Conservation (phyloP, 257 asterid species). For the Solanum raphanifolium region DNA sequence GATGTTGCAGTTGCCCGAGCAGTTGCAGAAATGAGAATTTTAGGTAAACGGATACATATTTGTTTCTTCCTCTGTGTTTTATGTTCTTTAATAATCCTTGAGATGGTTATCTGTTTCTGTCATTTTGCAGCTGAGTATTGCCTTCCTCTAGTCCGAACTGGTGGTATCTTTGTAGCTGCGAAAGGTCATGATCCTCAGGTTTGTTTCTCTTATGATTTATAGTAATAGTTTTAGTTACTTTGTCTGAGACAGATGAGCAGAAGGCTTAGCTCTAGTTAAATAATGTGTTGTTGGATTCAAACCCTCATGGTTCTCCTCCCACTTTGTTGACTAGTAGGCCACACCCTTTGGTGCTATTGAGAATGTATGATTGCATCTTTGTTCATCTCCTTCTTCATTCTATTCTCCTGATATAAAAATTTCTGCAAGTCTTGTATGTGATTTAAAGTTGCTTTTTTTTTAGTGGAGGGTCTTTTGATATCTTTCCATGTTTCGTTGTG, state of each 20-base stretch:
- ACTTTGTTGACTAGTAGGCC: not conserved
- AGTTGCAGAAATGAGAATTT: constrained; percentile 89
- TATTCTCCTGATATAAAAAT: not conserved
- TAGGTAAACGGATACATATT: constrained; percentile 31
- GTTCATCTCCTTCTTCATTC: not conserved
- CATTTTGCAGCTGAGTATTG: constrained; percentile 74
- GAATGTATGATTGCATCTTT: not conserved
- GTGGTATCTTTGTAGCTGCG: constrained; percentile 90
- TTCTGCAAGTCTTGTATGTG: not conserved
- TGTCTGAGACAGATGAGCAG: not conserved
- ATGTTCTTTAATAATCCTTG: not conserved
- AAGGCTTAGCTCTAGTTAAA: not conserved
- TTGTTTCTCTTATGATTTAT: not conserved
- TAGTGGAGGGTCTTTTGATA: not conserved
- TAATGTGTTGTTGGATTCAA: not conserved
- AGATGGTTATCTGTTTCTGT: constrained; percentile 4
- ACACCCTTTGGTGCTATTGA: not conserved
- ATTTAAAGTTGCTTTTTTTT: not conserved
- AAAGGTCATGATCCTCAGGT: constrained; percentile 95
- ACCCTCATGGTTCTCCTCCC: not conserved
- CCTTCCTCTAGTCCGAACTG: constrained; percentile 84
- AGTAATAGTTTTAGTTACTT: not conserved
- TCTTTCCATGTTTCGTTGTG: not conserved
- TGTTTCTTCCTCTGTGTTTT: not conserved
- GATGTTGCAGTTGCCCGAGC: constrained; percentile 94